Evolutionary conservation across 371 early-diverging fungal species (phyloP).

Genomic region (Mucor irregularis): DNA sequence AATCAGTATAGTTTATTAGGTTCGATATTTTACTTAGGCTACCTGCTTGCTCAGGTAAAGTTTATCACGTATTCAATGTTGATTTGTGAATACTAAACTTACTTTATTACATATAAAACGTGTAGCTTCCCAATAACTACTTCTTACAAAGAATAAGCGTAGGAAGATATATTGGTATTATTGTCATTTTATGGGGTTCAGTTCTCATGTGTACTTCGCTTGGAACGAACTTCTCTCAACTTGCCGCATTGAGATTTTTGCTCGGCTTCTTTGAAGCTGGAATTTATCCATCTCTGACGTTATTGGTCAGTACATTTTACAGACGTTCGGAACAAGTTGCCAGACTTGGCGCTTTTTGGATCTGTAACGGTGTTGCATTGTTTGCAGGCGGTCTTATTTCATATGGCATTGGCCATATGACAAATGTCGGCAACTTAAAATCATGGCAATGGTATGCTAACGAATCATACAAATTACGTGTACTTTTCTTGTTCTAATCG

Average conservation of each 20-base stretch:
- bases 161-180: conserved; percentile 31
- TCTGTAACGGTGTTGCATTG: conserved; percentile 26
- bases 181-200: conserved; percentile 35
- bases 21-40: conserved; percentile 30
- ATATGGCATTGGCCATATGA: conserved; percentile 33
- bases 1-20: conserved; percentile 21
- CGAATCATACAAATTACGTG: neutral
- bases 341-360: conserved; percentile 32
- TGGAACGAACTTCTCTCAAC: conserved; percentile 29
- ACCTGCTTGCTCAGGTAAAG: conserved; percentile 34
- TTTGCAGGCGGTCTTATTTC: conserved; percentile 28
- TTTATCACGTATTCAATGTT: no score
- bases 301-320: conserved; percentile 36
- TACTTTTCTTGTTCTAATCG: neutral
- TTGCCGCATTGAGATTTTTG: conserved; percentile 30
- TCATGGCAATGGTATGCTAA: conserved; percentile 37
- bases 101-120: neutral
- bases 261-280: conserved; percentile 33
- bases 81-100: neutral
- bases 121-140: conserved; percentile 45
- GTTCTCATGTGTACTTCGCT: conserved; percentile 25
- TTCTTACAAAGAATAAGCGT: conserved; percentile 33
- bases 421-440: conserved; percentile 25
- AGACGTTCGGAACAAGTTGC: conserved; percentile 34
- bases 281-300: conserved; percentile 30